Base-by-base conservation (phyloP, 164 flowering plant species). In the Vitis labrusca region DNA sequence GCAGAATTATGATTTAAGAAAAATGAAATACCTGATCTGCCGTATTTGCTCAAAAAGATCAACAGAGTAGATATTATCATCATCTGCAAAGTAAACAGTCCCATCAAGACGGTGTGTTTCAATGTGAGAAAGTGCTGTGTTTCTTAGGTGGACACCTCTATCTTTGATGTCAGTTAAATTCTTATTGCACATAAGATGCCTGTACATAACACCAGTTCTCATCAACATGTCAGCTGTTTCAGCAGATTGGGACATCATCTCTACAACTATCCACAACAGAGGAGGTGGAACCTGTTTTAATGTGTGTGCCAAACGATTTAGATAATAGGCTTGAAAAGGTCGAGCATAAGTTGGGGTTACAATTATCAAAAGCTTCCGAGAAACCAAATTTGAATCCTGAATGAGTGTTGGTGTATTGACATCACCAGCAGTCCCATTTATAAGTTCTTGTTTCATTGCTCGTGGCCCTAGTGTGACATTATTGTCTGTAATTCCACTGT, bases 51-150 rank as follows among this genome's bases (percentile, higher is more conserved):
- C 82, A 71, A 94, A 92, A 57, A 94, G 88, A 63, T 87, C 85
- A 48, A 67, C 52, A 19, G 94, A 81, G 66, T 89, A 89, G 44
- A 88, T 65, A 50, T 86, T 86, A 66, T 78, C 77, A 57, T 91
- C 97, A 71, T 91, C 91, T 12, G 98, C 99, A 73, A 92, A 94
- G 85, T 85, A 88, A 49, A 91, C 88, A 47, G 92, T 89, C 49
- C 99, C 99, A 79, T 94, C 92, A 52, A 94, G 93, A 13, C 66
- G 86, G 71, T 94, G 99, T 65, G 70, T 85, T 75, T 92, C 98
- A 76, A 94, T 90, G 77, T 91, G 99, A 59, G 89, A 76, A 64
- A 94, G 79, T 14, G 97, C 99, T 32, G 71, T 84, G 78, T 92
- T 94, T 80, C 95, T 85, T 71, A 85, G 94, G 71, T 85, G 88